Evolutionary conservation across 441 rosid species (phyloP).

Genomic region (Gossypium aridum): DNA sequence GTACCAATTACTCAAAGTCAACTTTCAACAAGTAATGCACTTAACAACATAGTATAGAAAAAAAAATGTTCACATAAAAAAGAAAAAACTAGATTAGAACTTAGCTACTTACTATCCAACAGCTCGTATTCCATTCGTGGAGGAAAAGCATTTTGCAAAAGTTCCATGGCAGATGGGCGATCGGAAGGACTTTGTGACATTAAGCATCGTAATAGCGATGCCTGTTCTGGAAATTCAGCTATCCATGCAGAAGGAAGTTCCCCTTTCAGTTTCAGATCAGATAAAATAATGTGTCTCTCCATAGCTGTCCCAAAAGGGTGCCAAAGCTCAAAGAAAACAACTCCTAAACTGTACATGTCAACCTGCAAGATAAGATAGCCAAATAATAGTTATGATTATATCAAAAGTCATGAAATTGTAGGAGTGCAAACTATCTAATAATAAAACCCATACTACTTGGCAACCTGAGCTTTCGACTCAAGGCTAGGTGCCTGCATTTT

Average conservation of each 20-base stretch:
- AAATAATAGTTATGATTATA: background rate
- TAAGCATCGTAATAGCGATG: conserved; percentile 60
- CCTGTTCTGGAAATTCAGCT: conserved; percentile 86
- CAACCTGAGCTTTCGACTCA: background rate
- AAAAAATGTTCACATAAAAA: conserved; percentile 6
- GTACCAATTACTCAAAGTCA: background rate
- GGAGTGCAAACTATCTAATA: background rate
- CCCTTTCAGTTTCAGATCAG: conserved; percentile 82
- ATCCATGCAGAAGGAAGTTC: conserved; percentile 80
- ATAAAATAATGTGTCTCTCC: conserved; percentile 74
- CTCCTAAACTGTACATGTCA: conserved; percentile 97
- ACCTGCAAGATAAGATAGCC: conserved; percentile 46
- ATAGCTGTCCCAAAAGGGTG: conserved; percentile 93
- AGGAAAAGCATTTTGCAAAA: conserved; percentile 77
- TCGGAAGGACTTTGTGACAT: conserved; percentile 96
- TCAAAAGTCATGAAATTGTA: background rate
- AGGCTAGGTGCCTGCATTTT: conserved; percentile 2
- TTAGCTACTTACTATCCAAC: conserved; percentile 67
- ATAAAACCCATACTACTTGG: background rate
- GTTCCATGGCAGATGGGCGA: conserved; percentile 92
- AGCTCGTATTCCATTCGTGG: conserved; percentile 90
- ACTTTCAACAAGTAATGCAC: background rate
- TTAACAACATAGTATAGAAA: background rate
- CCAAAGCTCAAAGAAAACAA: conserved; percentile 95
- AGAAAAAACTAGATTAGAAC: background rate